These are phyloP conservation scores for Gymnopilus dilepis DNA, from an alignment of 768 basidiomycete species.

Conservation along the genomic window DNA sequence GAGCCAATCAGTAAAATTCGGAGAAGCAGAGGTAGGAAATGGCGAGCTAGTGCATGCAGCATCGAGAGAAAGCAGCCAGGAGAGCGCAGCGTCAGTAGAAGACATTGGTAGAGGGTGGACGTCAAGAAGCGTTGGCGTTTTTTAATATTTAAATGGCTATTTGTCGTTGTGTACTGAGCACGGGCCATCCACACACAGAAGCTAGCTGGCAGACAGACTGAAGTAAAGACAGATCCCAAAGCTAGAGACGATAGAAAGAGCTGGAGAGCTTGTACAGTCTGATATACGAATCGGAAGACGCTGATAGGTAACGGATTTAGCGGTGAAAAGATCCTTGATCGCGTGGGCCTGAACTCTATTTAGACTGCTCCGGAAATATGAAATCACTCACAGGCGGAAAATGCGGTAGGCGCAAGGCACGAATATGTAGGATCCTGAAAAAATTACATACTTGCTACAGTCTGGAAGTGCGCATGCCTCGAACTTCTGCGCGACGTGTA, in stretches of 20 bases:
- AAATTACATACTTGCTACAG: not conserved
- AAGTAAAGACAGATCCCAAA: not conserved
- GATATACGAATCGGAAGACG: not conserved
- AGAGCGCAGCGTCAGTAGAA: conserved; percentile 26
- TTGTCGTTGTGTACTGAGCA: conserved; percentile 12
- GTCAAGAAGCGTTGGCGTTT: not conserved
- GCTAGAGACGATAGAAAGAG: no score
- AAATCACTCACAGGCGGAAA: no score
- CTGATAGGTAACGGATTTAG: conserved; percentile 2
- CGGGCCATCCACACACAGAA: conserved; percentile 1
- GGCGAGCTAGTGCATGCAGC: conserved; percentile 27
- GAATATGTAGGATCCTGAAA: no score
- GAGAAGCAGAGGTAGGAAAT: conserved; percentile 21
- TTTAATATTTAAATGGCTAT: conserved; percentile 2
- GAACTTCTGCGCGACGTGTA: not conserved
- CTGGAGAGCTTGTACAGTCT: not conserved
- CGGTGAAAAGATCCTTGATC: not conserved
- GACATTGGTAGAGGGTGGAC: conserved; percentile 13
- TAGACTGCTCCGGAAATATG: not conserved
- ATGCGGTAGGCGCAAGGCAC: no score
- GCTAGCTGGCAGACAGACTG: not conserved
- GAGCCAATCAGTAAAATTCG: conserved; percentile 37
- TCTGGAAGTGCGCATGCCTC: not conserved
- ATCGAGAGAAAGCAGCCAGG: conserved; percentile 27
- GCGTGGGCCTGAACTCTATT: not conserved